Conservation (phyloP, 805 yeast species). For the Saccharomyces jurei region DNA sequence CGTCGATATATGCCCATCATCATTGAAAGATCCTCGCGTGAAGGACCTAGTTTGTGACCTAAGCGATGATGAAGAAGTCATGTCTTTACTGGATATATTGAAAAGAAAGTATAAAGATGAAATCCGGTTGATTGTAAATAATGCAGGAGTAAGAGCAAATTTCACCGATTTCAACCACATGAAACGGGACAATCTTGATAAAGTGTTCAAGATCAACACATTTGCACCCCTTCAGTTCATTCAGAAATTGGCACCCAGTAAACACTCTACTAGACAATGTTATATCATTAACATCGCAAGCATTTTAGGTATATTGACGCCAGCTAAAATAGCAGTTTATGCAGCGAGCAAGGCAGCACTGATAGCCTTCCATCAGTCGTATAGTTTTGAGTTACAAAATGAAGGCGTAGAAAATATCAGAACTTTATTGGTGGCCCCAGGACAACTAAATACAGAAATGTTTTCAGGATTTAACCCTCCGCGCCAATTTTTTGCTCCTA, state of each 20-base stretch:
- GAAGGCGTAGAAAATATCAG: conserved; percentile 45
- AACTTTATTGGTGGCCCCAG: conserved; percentile 72
- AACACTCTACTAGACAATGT: conserved; percentile 48
- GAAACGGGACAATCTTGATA: conserved; percentile 45
- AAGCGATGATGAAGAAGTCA: not conserved
- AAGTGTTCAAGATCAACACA: conserved; percentile 55
- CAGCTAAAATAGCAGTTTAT: conserved; percentile 67
- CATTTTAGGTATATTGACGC: conserved; percentile 70
- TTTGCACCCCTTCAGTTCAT: conserved; percentile 57
- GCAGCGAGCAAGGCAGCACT: conserved; percentile 85
- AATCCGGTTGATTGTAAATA: conserved; percentile 65
- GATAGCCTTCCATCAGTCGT: conserved; percentile 74
- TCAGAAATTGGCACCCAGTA: conserved; percentile 54
- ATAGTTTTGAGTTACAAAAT: conserved; percentile 59
- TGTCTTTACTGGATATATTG: conserved; percentile 23
- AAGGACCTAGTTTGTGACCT: not conserved
- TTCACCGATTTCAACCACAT: conserved; percentile 42
- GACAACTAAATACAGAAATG: conserved; percentile 71
- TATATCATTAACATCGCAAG: conserved; percentile 74
- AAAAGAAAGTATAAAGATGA: conserved; percentile 36
- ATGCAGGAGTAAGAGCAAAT: conserved; percentile 69
- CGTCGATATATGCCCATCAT: conserved; percentile 12
- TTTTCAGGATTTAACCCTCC: conserved; percentile 74
- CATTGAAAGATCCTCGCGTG: not conserved
- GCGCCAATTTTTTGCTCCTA: conserved; percentile 67